Evolutionary conservation across 192 early-diverging fungal species (phyloP), one percentile per base, ranked within the genome.

Genomic region (Geosiphon pyriformis): DNA sequence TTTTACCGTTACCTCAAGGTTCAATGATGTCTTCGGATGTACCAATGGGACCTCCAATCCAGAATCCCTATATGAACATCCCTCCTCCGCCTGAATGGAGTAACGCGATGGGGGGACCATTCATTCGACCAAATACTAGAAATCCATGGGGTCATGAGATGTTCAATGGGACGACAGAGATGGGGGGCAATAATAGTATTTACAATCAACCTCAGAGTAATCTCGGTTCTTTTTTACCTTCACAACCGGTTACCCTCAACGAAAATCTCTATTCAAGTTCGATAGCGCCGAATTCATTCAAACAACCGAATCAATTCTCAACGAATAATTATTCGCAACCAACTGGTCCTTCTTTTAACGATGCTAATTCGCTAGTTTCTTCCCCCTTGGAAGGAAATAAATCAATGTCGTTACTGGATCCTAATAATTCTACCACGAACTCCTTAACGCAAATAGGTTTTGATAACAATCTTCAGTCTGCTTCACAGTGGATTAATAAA

Each of bases 31-130:
- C 59, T 42, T 35, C 59, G 2, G 59, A 60, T 10, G 46, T n/a
- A n/a, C n/a, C n/a, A n/a, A n/a, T 60, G 59, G 34, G 46, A 15
- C 59, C 33, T 15, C 51, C 22, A 3, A 42, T 60, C 34, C 6
- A 18, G 4, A 60, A 60, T 42, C 59, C n/a, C 17, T 60, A 60
- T 22, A 37, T 37, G 23, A 57, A 57, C 15, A 23, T 57, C 34
- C 30, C 55, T 57, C 34, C n/a, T n/a, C n/a, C n/a, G n/a, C n/a
- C 25, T 25, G 59, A 60, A 12, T 60, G 59, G 59, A 60, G 46
- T 32, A 27, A 27, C 17, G 12, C 59, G 26, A 32, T 60, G 34
- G 59, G 26, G 15, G 32, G 20, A n/a, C 57, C 57, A 12, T 60
- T 42, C 17, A 12, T 8, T 17, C 59, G 59, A 3, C 59, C 59